These are phyloP conservation scores for Penicillium decumbens DNA, from an alignment of 2,329 filamentous ascomycete genomes.

Conservation along the genomic window DNA sequence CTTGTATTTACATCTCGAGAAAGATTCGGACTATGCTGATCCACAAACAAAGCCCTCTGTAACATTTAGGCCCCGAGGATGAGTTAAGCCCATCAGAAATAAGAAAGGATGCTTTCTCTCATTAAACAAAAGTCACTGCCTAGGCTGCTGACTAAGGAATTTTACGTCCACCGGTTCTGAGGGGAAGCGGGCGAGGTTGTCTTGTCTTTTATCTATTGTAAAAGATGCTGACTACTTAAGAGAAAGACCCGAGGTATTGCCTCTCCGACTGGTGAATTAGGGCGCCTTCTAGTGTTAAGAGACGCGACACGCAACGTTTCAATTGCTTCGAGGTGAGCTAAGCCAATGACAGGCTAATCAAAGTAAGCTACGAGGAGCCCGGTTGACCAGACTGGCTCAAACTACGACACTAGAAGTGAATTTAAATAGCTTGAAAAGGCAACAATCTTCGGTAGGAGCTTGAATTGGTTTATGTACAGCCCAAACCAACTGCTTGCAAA, in stretches of 20 bases:
- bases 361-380: neutral
- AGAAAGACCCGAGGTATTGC: neutral
- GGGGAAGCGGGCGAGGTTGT: no score
- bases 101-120: neutral
- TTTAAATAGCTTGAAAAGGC: constrained; percentile 4
- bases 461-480: constrained; percentile 38
- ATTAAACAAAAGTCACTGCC: neutral
- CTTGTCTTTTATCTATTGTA: neutral
- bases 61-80: neutral
- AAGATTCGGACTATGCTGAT: neutral
- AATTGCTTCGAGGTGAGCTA: neutral
- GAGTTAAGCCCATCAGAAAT: neutral
- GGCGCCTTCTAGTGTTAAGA: neutral
- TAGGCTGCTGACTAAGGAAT: neutral
- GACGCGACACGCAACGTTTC: neutral
- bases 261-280: neutral
- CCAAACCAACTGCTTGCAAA: constrained; percentile 28
- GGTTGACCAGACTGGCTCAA: neutral
- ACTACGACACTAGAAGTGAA: neutral
- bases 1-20: neutral
- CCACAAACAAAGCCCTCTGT: neutral
- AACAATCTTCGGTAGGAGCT: constrained; percentile 30
- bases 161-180: neutral
- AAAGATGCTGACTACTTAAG: neutral
- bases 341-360: constrained; percentile 1